Evolutionary conservation across 106 monocot species (phyloP).

Genomic region (Dioscorea zingiberensis): DNA sequence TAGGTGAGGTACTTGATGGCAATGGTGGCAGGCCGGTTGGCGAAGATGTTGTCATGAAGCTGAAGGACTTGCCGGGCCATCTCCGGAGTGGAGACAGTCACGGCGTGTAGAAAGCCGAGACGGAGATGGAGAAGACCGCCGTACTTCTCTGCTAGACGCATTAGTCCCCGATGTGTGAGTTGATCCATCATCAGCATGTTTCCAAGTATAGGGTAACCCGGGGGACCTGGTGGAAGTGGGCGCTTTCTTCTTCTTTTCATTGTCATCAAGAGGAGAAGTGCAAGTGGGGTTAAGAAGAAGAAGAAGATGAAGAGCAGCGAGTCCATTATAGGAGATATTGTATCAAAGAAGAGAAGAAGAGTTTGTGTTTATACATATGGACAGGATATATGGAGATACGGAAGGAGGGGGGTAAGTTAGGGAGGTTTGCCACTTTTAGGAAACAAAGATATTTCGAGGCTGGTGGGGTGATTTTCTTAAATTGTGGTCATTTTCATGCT

Average conservation of each 20-base stretch:
- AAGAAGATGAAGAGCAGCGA: neutral
- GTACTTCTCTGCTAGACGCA: conserved; percentile 38
- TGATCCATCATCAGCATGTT: conserved; percentile 81
- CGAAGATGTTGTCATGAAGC: conserved; percentile 70
- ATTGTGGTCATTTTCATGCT: no score
- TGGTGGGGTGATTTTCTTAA: no score
- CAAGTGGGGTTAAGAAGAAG: conserved; percentile 13
- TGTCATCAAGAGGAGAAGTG: conserved; percentile 14
- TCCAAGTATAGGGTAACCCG: conserved; percentile 60
- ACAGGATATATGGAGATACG: no score
- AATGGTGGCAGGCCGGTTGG: conserved; percentile 75
- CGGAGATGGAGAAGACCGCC: conserved; percentile 77
- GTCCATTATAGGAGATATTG: no score
- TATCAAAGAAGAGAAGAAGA: no score
- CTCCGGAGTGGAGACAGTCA: conserved; percentile 80
- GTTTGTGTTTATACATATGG: no score
- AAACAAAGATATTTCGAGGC: no score
- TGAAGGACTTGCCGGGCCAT: conserved; percentile 78
- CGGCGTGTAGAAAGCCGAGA: conserved; percentile 56
- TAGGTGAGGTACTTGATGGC: conserved; percentile 87
- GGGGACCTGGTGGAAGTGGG: conserved; percentile 69
- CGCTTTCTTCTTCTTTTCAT: conserved; percentile 16
- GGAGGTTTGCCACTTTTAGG: no score
- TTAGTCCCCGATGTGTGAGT: conserved; percentile 92
- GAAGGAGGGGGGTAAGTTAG: no score